Evolutionary conservation across 73 alveolate species (phyloP), one percentile per base, ranked within the genome.

Genomic region (Effrenium voratum): DNA sequence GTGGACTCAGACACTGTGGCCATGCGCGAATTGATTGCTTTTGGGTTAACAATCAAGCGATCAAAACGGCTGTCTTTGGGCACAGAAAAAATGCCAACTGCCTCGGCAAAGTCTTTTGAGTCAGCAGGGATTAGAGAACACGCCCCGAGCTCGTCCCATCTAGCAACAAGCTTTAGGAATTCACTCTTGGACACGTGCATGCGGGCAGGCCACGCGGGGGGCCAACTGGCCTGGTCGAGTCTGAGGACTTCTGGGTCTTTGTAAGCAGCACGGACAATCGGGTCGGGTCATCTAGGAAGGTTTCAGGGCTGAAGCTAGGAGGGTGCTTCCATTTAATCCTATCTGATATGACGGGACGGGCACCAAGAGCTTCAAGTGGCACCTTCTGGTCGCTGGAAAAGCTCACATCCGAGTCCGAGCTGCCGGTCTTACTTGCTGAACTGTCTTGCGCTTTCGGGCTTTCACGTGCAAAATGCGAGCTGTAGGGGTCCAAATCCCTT

Each of bases 1-100:
- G 82, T 36, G 3, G 13, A 72, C 16, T 30, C n/a, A 0, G 82
- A 72, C 4, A 72, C 13, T 0, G 50, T 34, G 34, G 1, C 13
- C 32, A 47, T 15, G 32, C 82, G n/a, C 12, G 82, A 72, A 47
- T 72, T 72, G 82, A 44, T 36, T 30, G 38, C 82, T 0, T 16
- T 30, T 2, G 82, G 82, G 24, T 72, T 88, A 16, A 88, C 41
- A 16, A 85, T 85, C 15, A 85, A 32, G 5, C 94, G n/a, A 19
- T 57, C 94, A 59, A 38, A 15, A 3, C 36, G 32, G 4, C 44
- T 59, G 19, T 66, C 75, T 16, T 85, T 85, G 26, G 63, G 36
- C 8, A 85, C 94, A 41, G 82, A 85, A 26, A 85, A 85, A 46
- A 85, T 3, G 0, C 94, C 94, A 0, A 85, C 94, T 2, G 94